Base-by-base conservation (phyloP, 441 rosid genomes). In the Viola pubescens region DNA sequence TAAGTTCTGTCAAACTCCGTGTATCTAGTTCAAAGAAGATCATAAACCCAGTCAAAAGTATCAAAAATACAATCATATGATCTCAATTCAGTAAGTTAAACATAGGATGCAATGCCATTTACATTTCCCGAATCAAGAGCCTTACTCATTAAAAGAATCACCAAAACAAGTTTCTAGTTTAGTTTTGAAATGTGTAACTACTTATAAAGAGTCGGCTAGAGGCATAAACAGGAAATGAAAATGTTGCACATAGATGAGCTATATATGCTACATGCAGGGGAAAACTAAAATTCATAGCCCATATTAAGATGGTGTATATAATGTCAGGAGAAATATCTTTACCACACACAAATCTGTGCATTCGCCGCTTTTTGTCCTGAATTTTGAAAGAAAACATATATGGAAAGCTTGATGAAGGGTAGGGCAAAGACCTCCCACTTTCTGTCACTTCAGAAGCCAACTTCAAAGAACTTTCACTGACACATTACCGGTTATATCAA, bases 341-440 rank as follows among this genome's bases (percentile, higher is more conserved):
- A 94, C 99, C 97, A 59, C 91, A 83, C 51, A 72, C 80, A 75
- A 94, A 94, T 76, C 97, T 83, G 78, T 94, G 99, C 89, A 83
- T 85, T 59, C 96, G 82, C 37, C 89, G 86, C 53, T 62, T 85
- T 70, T 72, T 83, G 76, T 90, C 97, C 81, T 90, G 81, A 49
- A 94, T 87, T 77, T 94, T 94, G 69, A 94, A 94, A 56, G 86
- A 63, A 75, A 86, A 90, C 42, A 79, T 54, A 78, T 76, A 79
- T 37, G 74, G 71, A 55, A 61, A 9, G 37, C 11, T 63, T 42
- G 83, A 64, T 47, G 82, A 71, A 39, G 88, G 77, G 65, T 59
- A 75, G 54, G 83, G 77, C 52, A 79, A 67, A 45, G 87, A 82
- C 76, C 82, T 82, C 39, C 85, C 91, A 0, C 81, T 72, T 34